phyloP scores from a whole-genome alignment of 768 basidiomycete genomes.

The Auricularia auricula-judae region DNA sequence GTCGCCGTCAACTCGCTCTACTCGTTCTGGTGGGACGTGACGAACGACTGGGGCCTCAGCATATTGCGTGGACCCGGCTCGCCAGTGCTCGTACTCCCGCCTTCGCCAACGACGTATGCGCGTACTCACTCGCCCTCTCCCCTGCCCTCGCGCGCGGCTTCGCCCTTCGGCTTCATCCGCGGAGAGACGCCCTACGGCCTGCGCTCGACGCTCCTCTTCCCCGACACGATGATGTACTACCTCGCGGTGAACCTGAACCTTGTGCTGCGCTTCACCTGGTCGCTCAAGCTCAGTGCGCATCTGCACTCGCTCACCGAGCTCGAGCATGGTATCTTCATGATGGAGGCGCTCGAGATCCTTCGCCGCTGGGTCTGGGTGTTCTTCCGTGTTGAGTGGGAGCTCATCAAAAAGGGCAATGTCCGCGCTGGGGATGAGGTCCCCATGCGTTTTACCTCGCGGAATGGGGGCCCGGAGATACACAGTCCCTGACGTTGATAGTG shows the following conservation, averaged over 20 bases:
- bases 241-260: constrained; percentile 74
- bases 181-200: constrained; percentile 48
- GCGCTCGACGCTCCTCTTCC: constrained; percentile 64
- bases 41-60: constrained; percentile 93
- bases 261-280: constrained; percentile 86
- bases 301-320: constrained; percentile 73
- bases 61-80: constrained; percentile 34
- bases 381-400: constrained; percentile 93
- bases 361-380: constrained; percentile 99
- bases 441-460: not conserved
- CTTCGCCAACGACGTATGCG: constrained; percentile 12
- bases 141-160: constrained; percentile 6
- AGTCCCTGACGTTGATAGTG: too few species aligned
- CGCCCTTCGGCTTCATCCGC: not conserved
- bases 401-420: constrained; percentile 39
- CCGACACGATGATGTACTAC: constrained; percentile 71
- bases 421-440: not conserved
- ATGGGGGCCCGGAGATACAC: too few species aligned
- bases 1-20: constrained; percentile 84
- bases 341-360: constrained; percentile 82
- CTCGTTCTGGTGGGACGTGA: constrained; percentile 99
- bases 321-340: constrained; percentile 73
- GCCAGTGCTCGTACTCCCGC: constrained; percentile 16
- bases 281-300: constrained; percentile 79
- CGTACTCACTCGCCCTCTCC: not conserved